Conservation (phyloP, 2,329 filamentous ascomycete genomes). For the Xylaria multiplex region DNA sequence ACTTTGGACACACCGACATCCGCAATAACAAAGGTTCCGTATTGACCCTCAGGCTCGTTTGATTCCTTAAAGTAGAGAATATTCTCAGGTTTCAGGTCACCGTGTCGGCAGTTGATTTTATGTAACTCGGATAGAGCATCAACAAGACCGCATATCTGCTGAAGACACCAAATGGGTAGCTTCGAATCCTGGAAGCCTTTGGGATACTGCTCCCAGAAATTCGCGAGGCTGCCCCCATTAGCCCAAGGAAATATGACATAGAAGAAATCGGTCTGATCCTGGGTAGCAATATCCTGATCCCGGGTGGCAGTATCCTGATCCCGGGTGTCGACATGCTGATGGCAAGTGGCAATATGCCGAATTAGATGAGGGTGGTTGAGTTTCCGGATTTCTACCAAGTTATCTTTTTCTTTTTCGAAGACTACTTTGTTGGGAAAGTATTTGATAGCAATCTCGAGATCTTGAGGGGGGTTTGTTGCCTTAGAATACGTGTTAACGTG, state of each 20-base stretch:
- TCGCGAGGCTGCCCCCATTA: constrained; percentile 19
- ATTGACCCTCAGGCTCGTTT: neutral
- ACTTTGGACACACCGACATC: constrained; percentile 28
- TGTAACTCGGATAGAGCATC: constrained; percentile 21
- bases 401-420: constrained; percentile 15
- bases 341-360: constrained; percentile 22
- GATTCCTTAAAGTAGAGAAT: constrained; percentile 18
- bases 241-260: constrained; percentile 25
- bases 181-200: neutral
- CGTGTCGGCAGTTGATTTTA: constrained; percentile 16
- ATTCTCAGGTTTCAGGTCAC: constrained; percentile 31
- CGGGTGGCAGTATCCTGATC: too few species aligned
- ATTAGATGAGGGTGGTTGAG: constrained; percentile 27
- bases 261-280: neutral
- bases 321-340: too few species aligned
- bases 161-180: constrained; percentile 16
- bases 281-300: too few species aligned
- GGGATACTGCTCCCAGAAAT: constrained; percentile 18
- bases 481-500: neutral
- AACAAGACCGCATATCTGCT: constrained; percentile 27
- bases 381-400: too few species aligned
- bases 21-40: constrained; percentile 19
- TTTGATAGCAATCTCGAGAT: constrained; percentile 19
- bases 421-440: neutral
- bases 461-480: neutral